Evolutionary conservation across 1,139 yeast species (phyloP), one percentile per base, ranked within the genome.

Genomic region (Scheffersomyces illinoinensis): DNA sequence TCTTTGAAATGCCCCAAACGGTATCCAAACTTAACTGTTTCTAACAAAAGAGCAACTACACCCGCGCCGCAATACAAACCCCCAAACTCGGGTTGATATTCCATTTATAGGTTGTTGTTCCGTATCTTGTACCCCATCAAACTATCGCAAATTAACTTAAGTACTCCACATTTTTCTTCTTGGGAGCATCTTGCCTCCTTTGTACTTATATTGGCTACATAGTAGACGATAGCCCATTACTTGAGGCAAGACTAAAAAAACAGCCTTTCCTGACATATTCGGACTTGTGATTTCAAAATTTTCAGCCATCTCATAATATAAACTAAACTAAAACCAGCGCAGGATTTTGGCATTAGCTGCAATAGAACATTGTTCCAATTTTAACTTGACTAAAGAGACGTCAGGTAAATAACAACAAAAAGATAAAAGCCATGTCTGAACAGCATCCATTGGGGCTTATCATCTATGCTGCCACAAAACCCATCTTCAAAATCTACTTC

Each of bases 401-500:
- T 33, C 17, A 12, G 8, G 33, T 8, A 33, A 1, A 2, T 33
- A 33, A 14, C 21, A 33, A 12, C n/a, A n/a, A 4, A 33, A 12
- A 33, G 10, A 12, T 17, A 5, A 8, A 24, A 48, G n/a, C 19
- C 24, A 48, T 48, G 51, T 48, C 51, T 12, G 51, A 48, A 14
- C 51, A 48, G 46, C 62, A 53, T 5, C 68, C 85, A 1, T 70
- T 92, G 20, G 96, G 97, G 14, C 82, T 82, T 53, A 86, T 93
- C 52, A 88, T 93, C 17, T 93, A 88, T 73, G 83, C 91, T 20
- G 86, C 97, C 0, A 89, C 90, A 55, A 93, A 92, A 75, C 98
- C 98, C 24, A 89, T 93, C 60, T 80, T 92, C 75, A 93, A 93
- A 76, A 91, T 93, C 64, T 91, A 92, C 68, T 76, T 90, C 67